Base-by-base conservation (phyloP, 2,329 filamentous ascomycete genomes). In the Venturia aucupariae region DNA sequence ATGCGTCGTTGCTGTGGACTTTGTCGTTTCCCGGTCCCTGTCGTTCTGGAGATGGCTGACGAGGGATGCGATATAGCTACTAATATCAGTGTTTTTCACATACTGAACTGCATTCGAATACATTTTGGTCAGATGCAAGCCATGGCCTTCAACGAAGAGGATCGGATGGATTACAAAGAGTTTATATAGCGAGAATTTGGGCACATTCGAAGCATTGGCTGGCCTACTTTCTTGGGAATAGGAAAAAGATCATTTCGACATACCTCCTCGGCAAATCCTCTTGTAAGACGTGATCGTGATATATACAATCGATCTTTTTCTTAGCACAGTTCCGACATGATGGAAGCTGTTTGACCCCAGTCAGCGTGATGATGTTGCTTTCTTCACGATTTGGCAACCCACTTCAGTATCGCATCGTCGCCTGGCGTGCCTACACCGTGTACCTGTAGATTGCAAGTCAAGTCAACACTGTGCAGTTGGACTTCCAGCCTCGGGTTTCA, bases 311-410 rank as follows among this genome's bases (percentile, higher is more conserved):
- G 19, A 71, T 71, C 11, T 70, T 70, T 15, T 73, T 72, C 66
- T 74, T 75, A 48, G 71, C 71, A 65, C 73, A 75, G 68, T 75
- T 73, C 62, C 73, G 70, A 70, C 73, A 75, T 63, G 72, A 73
- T 61, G 73, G 73, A 30, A 75, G 70, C 48, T 71, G 66, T n/a
- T 72, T 73, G 67, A 74, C 72, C 68, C 72, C 74, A 48, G 44
- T 46, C n/a, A 46, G 44, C n/a, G 44, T 46, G 11, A 17, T 13
- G 39, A 2, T 41, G 4, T 41, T 3, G 7, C 7, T 38, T 11
- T 38, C 35, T 38, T 38, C 35, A 38, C 35, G 2, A 6, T 38
- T 11, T 38, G 35, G 11, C 35, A 38, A n/a, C 51, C 35, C 19
- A 35, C 51, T 11, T 57, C 27, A 8, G 51, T 57, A 17, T 57